phyloP scores from a whole-genome alignment of 2,329 filamentous ascomycete genomes.

The Cladosporium sp. region DNA sequence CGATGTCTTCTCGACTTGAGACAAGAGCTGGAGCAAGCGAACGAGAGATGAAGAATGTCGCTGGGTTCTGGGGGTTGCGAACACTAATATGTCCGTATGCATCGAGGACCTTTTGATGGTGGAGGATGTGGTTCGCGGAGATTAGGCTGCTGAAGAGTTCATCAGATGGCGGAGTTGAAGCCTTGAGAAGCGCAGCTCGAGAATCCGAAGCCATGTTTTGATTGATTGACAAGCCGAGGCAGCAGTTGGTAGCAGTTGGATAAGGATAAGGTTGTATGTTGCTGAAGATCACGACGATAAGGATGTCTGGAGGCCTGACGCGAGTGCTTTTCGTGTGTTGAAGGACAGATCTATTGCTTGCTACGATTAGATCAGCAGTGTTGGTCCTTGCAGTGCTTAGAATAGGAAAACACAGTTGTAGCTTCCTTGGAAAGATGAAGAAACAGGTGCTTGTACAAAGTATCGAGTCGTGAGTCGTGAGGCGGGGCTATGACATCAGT shows the following conservation, averaged over 20 bases:
- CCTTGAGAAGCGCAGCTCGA: conserved; percentile 29
- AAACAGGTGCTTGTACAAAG: background rate
- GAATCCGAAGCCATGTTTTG: conserved; percentile 1
- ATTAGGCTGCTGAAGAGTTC: conserved; percentile 37
- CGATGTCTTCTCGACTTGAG: conserved; percentile 42
- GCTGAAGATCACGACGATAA: background rate
- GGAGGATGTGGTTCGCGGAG: conserved; percentile 40
- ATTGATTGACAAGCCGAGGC: background rate
- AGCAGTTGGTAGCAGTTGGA: too few species aligned
- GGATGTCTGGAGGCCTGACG: background rate
- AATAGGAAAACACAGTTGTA: background rate
- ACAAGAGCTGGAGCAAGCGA: conserved; percentile 48
- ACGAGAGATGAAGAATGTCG: conserved; percentile 48
- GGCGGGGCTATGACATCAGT: background rate
- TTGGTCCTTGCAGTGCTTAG: background rate
- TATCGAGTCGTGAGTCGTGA: background rate
- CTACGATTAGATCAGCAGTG: background rate
- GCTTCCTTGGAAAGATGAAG: background rate
- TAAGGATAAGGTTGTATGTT: background rate
- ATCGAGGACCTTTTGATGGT: conserved; percentile 25
- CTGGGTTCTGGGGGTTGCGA: conserved; percentile 37
- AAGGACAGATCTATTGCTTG: background rate
- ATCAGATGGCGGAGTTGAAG: conserved; percentile 30
- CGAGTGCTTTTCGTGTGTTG: background rate
- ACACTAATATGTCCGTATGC: conserved; percentile 37